These are phyloP conservation scores for Lyophyllum atratum DNA, from an alignment of 768 basidiomycete species.

Conservation along the genomic window DNA sequence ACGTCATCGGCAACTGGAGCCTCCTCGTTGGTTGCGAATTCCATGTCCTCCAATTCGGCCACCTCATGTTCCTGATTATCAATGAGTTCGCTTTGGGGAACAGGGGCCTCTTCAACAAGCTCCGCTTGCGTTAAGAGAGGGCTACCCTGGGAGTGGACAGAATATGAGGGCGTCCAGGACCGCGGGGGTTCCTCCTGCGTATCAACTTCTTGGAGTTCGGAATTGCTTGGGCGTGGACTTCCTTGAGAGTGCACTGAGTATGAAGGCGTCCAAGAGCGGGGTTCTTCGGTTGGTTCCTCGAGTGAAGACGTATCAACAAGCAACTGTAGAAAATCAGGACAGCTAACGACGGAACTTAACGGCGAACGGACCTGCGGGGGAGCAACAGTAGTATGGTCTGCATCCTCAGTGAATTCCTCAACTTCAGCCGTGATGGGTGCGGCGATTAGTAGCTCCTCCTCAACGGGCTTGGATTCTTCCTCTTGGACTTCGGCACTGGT, in stretches of 20 bases:
- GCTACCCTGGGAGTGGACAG: slow-evolving; percentile 41
- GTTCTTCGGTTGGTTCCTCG: slow-evolving; percentile 10
- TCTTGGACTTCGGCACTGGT: background rate
- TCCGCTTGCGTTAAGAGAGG: slow-evolving; percentile 17
- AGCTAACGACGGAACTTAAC: background rate
- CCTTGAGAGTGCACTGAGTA: slow-evolving; percentile 41
- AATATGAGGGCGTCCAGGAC: slow-evolving; percentile 45
- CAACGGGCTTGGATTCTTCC: background rate
- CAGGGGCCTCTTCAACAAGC: slow-evolving; percentile 7
- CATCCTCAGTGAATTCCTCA: background rate
- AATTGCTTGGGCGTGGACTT: slow-evolving; percentile 19
- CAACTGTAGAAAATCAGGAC: slow-evolving; percentile 9
- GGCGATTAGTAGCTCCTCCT: background rate
- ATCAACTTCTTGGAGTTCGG: slow-evolving; percentile 3
- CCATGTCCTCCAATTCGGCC: slow-evolving; percentile 13
- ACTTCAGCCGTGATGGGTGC: background rate
- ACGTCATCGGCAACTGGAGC: background rate
- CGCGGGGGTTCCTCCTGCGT: slow-evolving; percentile 11
- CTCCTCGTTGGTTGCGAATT: slow-evolving; percentile 14
- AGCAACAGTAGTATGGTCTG: background rate
- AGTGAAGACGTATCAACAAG: slow-evolving; percentile 22
- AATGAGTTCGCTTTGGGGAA: background rate
- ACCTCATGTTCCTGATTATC: background rate
- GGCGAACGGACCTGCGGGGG: slow-evolving; percentile 13
- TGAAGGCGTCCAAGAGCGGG: slow-evolving; percentile 34